These are phyloP conservation scores for Colletotrichum orchidophilum DNA, from an alignment of 2,329 filamentous ascomycete genomes.

Conservation along the genomic window DNA sequence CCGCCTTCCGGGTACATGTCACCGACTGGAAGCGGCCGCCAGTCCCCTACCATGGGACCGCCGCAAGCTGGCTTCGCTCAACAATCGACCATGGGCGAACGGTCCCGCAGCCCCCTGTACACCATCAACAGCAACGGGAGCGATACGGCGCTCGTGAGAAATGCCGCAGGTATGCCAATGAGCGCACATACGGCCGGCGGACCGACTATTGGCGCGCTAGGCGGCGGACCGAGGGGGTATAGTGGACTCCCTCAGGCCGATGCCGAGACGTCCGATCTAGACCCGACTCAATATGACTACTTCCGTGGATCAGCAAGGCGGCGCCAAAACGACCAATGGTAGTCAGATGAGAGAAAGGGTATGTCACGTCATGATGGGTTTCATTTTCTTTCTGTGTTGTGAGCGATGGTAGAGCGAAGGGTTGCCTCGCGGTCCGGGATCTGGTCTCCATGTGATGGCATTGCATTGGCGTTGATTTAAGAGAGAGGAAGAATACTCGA, in stretches of 20 bases:
- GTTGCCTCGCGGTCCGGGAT: slow-evolving; percentile 6
- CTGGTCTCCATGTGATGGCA: slow-evolving; percentile 16
- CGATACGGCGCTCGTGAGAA: slow-evolving; percentile 59
- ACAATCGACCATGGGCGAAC: slow-evolving; percentile 27
- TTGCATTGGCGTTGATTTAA: slow-evolving; percentile 28
- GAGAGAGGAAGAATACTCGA: background rate
- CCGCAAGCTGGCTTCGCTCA: slow-evolving; percentile 29
- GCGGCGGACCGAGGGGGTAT: slow-evolving; percentile 68
- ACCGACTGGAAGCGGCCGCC: slow-evolving; percentile 25
- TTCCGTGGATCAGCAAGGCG: slow-evolving; percentile 54
- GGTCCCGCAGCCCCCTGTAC: slow-evolving; percentile 60
- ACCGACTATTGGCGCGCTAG: slow-evolving; percentile 60
- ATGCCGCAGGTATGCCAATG: slow-evolving; percentile 62
- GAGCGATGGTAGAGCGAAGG: slow-evolving; percentile 23
- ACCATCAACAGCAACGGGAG: slow-evolving; percentile 59
- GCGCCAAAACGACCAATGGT: slow-evolving; percentile 50
- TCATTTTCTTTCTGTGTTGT: slow-evolving; percentile 8
- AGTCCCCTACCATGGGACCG: slow-evolving; percentile 24
- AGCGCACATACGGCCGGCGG: slow-evolving; percentile 49
- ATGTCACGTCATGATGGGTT: slow-evolving; percentile 11
- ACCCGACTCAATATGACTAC: slow-evolving; percentile 66
- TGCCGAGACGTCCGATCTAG: slow-evolving; percentile 45
- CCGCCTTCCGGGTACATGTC: slow-evolving; percentile 36
- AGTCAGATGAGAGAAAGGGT: slow-evolving; percentile 41
- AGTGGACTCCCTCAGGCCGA: slow-evolving; percentile 67